Conservation (phyloP, 2,329 filamentous ascomycete genomes). For the Exophiala bonariae region DNA sequence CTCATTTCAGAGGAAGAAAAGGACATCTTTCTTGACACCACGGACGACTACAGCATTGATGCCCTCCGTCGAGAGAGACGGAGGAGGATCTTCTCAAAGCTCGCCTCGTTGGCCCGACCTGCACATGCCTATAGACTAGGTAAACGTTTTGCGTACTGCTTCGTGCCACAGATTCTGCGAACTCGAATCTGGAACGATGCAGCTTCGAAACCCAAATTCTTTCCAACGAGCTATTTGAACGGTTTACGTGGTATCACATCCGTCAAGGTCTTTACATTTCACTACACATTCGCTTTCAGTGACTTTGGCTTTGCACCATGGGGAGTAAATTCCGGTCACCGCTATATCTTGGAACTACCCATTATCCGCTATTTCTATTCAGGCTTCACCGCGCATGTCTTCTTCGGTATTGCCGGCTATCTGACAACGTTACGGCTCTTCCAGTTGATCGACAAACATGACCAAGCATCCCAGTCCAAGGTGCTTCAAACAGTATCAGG, state of each 20-base stretch:
- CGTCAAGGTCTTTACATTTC: constrained; percentile 48
- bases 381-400: constrained; percentile 42
- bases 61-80: constrained; percentile 11
- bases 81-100: constrained; percentile 12
- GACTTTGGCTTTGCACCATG: constrained; percentile 43
- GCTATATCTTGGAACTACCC: constrained; percentile 37
- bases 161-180: constrained; percentile 22
- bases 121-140: constrained; percentile 16
- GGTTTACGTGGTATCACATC: constrained; percentile 47
- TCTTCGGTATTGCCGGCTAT: constrained; percentile 52
- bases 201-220: constrained; percentile 22
- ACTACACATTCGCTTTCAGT: constrained; percentile 41
- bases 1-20: too few species aligned
- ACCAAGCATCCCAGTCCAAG: constrained; percentile 39
- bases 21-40: not conserved
- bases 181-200: constrained; percentile 23
- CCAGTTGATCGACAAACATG: constrained; percentile 41
- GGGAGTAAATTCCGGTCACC: constrained; percentile 32
- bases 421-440: constrained; percentile 40
- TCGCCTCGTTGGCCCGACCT: constrained; percentile 15
- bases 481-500: constrained; percentile 42
- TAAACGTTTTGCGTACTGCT: constrained; percentile 26
- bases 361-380: constrained; percentile 46
- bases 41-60: not conserved
- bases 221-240: constrained; percentile 31